Evolutionary conservation across 257 asterid genomes (phyloP), one percentile per base, ranked within the genome.

Genomic region (Solanum clarkiae): DNA sequence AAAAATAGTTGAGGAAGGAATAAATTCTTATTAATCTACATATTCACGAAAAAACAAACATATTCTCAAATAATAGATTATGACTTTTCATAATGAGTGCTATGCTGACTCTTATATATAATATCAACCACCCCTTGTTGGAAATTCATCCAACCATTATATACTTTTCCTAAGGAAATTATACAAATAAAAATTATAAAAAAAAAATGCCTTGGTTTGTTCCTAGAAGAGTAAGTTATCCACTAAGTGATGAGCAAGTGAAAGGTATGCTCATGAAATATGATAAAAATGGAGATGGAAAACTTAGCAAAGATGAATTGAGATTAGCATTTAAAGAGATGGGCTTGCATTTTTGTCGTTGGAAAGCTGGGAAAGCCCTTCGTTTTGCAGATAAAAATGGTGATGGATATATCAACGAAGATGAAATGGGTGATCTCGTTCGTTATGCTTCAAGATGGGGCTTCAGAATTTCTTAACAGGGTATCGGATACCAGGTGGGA

Each of bases 211-310:
- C 59, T 74, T 74, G 42, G 81, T 8, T 22, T 42, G 24, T 0
- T 74, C 22, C 14, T 47, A 74, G 22, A 22, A 4, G 60, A 6
- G 42, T 47, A 7, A 74, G 60, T 4, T 0, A 47, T 7, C 84
- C 36, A n/a, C 36, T 82, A 54, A 29, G 51, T 22, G 77, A 57
- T 1, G 86, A 75, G 53, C 60, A 68, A 80, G 85, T 88, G 36
- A 80, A 80, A 80, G 51, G 54, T 8, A 29, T 83, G 6, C 81
- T 88, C 16, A 53, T 15, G 51, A 20, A 53, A 8, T 47, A 59
- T 57, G 90, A 88, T 80, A 84, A 29, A 40, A 84, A 88, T 74
- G 56, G 49, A 1, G 90, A 86, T 44, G 87, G 82, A 2, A 47
- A 70, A 56, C 13, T 88, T 26, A 65, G 51, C 84, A 86, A 18